A percentile compares a stretch with the other conserved stretches of the same genome.
Evolutionary conservation across 306 rosid species (phyloP).

Genomic region (Acacia acuminata): DNA sequence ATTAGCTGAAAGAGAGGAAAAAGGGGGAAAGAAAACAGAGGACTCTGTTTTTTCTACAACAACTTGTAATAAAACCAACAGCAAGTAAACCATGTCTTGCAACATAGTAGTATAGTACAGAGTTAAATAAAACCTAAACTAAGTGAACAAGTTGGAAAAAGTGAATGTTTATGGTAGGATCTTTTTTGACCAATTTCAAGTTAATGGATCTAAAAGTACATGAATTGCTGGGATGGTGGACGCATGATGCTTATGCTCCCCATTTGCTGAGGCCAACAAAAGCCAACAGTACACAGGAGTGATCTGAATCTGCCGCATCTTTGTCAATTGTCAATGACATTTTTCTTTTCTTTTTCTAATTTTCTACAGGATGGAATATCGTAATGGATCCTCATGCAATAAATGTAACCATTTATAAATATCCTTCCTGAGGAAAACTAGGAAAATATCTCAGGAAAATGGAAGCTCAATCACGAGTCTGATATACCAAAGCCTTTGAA

Average conservation of each 20-base stretch:
- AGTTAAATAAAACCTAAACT: background rate
- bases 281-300: background rate
- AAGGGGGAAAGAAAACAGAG: conserved; percentile 14
- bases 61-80: conserved; percentile 18
- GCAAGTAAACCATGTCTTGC: conserved; percentile 10
- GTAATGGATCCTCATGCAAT: background rate
- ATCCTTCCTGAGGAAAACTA: background rate
- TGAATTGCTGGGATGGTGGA: background rate
- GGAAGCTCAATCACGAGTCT: background rate
- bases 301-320: background rate
- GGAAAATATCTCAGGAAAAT: background rate
- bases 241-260: background rate
- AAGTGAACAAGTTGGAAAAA: conserved; percentile 8
- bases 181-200: background rate
- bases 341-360: background rate
- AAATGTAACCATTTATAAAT: background rate
- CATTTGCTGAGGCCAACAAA: background rate
- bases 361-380: background rate
- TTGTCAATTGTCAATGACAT: background rate
- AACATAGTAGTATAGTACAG: background rate
- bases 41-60: conserved; percentile 72
- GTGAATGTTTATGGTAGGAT: background rate
- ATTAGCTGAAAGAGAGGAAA: conserved; percentile 68
- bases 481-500: background rate
- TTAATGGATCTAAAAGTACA: conserved; percentile 18